These are phyloP conservation scores for Spatholobus suberectus DNA, from an alignment of 306 rosid species.

Conservation along the genomic window DNA sequence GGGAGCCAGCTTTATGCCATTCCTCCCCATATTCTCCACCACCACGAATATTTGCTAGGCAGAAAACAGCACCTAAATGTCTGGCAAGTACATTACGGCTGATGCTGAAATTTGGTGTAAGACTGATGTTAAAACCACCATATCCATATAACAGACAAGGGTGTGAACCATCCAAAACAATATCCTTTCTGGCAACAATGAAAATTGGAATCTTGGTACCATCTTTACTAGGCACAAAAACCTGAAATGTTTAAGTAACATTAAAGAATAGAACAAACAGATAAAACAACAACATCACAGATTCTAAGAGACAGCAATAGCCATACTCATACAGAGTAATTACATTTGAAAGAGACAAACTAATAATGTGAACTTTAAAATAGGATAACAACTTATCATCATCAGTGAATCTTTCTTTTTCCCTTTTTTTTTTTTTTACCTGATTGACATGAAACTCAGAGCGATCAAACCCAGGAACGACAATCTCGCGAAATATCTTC, in stretches of 20 bases:
- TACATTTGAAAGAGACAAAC: slow-evolving; percentile 6
- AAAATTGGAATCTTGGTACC: slow-evolving; percentile 87
- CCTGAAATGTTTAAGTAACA: slow-evolving; percentile 54
- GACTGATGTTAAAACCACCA: slow-evolving; percentile 85
- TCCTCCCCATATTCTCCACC: slow-evolving; percentile 99
- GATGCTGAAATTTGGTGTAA: slow-evolving; percentile 80
- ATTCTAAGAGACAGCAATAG: slow-evolving; percentile 9
- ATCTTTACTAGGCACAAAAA: slow-evolving; percentile 80
- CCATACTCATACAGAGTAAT: neutral
- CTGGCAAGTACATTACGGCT: slow-evolving; percentile 74
- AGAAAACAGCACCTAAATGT: slow-evolving; percentile 80
- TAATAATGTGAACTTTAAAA: neutral
- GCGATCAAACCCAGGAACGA: slow-evolving; percentile 80
- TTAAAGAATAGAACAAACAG: slow-evolving; percentile 14
- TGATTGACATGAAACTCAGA: slow-evolving; percentile 75
- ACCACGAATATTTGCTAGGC: slow-evolving; percentile 95
- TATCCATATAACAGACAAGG: slow-evolving; percentile 90
- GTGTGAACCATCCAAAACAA: slow-evolving; percentile 89
- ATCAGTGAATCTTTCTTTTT: neutral
- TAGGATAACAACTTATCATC: neutral
- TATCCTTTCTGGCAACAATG: slow-evolving; percentile 72
- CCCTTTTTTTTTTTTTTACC: slow-evolving; percentile 49
- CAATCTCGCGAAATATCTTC: slow-evolving; percentile 87
- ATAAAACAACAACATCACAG: slow-evolving; percentile 16
- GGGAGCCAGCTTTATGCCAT: slow-evolving; percentile 98